Percentiles rank a stretch among this genome's conserved stretches.
phyloP scores from a whole-genome alignment of 495 filamentous ascomycete species.

The Aspergillus ostianus region DNA sequence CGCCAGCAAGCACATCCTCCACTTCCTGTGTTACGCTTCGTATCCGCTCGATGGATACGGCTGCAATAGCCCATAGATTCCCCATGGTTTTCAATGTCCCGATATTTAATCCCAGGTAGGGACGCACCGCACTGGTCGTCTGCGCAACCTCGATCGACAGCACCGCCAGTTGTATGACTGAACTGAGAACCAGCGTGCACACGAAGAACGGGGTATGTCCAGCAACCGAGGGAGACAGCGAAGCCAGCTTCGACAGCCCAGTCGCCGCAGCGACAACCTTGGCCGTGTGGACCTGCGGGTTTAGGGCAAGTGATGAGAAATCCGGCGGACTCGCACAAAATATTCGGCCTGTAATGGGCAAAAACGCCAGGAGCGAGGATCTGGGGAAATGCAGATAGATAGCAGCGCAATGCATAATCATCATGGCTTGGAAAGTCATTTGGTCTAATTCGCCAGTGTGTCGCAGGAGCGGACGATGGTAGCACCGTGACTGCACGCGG shows the following conservation, averaged over 20 bases:
- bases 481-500: neutral
- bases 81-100: constrained; percentile 9
- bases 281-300: constrained; percentile 7
- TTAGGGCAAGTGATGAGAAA: neutral
- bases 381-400: constrained; percentile 11
- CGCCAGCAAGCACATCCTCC: neutral
- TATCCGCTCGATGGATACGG: constrained; percentile 4
- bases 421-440: constrained; percentile 7
- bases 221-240: constrained; percentile 1
- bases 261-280: constrained; percentile 4
- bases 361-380: constrained; percentile 6
- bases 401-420: constrained; percentile 13
- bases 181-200: constrained; percentile 10
- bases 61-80: constrained; percentile 4
- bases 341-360: constrained; percentile 6
- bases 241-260: constrained; percentile 5
- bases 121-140: neutral
- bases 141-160: neutral
- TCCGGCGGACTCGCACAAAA: constrained; percentile 2
- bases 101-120: constrained; percentile 6
- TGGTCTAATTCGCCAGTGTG: constrained; percentile 5
- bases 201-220: constrained; percentile 6
- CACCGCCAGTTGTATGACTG: constrained; percentile 7
- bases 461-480: constrained; percentile 1
- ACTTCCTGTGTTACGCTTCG: constrained; percentile 4